Conservation (phyloP, 441 rosid genomes). For the Populus tomentosa region DNA sequence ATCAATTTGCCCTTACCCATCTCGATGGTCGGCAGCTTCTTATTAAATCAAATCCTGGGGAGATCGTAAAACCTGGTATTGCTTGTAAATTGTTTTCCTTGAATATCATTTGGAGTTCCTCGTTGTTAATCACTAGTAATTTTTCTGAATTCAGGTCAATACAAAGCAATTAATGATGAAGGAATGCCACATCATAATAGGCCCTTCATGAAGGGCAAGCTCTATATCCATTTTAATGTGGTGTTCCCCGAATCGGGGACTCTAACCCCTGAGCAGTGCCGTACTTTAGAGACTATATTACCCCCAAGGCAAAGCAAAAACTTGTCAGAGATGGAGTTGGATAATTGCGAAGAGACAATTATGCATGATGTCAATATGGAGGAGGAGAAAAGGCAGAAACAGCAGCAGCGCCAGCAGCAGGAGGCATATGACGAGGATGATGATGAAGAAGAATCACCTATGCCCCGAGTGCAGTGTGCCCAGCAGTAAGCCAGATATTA, state of each 20-base stretch:
- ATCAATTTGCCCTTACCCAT: slow-evolving; percentile 65
- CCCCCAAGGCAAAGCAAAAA: slow-evolving; percentile 32
- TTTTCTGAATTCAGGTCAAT: slow-evolving; percentile 42
- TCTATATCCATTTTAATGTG: slow-evolving; percentile 67
- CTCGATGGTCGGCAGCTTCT: slow-evolving; percentile 74
- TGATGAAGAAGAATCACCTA: slow-evolving; percentile 25
- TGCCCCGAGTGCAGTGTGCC: slow-evolving; percentile 68
- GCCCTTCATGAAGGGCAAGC: slow-evolving; percentile 79
- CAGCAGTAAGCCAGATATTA: slow-evolving; percentile 48
- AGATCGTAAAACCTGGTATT: slow-evolving; percentile 69
- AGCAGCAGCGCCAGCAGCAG: slow-evolving; percentile 35
- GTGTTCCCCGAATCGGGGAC: slow-evolving; percentile 56
- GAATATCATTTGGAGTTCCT: not conserved
- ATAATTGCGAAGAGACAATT: slow-evolving; percentile 71
- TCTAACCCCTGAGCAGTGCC: slow-evolving; percentile 50
- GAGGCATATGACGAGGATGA: slow-evolving; percentile 67
- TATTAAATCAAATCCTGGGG: slow-evolving; percentile 68
- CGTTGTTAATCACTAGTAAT: not conserved
- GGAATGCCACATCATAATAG: slow-evolving; percentile 70
- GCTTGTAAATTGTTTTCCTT: not conserved
- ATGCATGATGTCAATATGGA: slow-evolving; percentile 63
- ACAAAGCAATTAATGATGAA: slow-evolving; percentile 67
- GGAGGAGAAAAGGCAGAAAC: slow-evolving; percentile 64
- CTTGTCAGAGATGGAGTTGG: slow-evolving; percentile 57
- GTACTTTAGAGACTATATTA: slow-evolving; percentile 42